Evolutionary conservation across 2,329 filamentous ascomycete species (phyloP), one percentile per base, ranked within the genome.

Genomic region (Xylaria arbuscula): DNA sequence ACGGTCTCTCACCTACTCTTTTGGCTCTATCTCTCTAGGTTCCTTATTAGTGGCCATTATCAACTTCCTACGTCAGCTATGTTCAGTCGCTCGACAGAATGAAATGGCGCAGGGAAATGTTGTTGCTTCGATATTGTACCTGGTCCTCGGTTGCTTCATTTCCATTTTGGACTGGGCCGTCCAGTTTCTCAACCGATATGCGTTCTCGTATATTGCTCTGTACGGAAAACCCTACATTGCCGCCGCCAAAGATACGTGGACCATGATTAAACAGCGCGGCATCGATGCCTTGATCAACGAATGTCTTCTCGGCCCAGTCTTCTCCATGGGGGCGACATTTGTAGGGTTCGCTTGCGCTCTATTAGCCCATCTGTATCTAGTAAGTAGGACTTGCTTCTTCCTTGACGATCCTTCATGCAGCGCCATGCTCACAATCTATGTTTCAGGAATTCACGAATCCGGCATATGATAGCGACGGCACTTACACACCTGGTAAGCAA

Each of bases 271-370:
- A 79, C 89, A 97, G 76, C 92, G 95, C 38, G 95, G 95, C 34
- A 90, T 98, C 68, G 94, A 98, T 75, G 94, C 93, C 0, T 87
- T 98, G 1, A 87, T 97, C 74, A 97, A 97, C 76, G 93, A 97
- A 78, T 97, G 93, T 72, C 87, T 97, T 45, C 90, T 94, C 62
- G 90, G 90, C 0, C 90, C 90, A 0, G 90, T 92, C 0, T 82
- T 87, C 28, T 74, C 73, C 13, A 76, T 78, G 74, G 76, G 76
- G 9, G 90, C 91, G 1, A 88, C 92, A 0, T 96, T 97, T 75
- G 91, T 98, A 53, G 94, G 88, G 1, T 97, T 96, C 76, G 87
- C 92, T 11, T 96, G 92, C 71, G 90, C 92, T 0, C 83, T 98
- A 51, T 84, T 97, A 17, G 89, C 93, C 0, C 98, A 96, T 78